A percentile compares a stretch with the other conserved stretches of the same genome.
Conservation (phyloP, 441 rosid genomes). For the Euphorbia celastroides region DNA sequence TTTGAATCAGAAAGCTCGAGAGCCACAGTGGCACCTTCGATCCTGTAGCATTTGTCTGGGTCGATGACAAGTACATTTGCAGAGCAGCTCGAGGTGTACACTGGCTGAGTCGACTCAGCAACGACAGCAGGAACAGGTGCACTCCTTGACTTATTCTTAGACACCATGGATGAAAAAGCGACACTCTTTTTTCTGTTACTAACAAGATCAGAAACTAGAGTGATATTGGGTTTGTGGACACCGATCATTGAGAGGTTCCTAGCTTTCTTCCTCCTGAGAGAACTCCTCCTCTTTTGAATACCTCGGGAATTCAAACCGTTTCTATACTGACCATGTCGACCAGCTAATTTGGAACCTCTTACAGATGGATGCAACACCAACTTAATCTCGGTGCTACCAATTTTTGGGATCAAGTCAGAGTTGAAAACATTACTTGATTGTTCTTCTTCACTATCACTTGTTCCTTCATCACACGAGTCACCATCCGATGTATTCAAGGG, state of each 20-base stretch:
- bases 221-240: constrained; percentile 45
- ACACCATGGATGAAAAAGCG: constrained; percentile 43
- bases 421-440: constrained; percentile 8
- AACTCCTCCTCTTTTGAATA: constrained; percentile 75
- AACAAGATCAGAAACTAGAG: constrained; percentile 45
- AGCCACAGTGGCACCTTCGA: constrained; percentile 47
- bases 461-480: constrained; percentile 23
- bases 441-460: constrained; percentile 21
- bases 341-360: constrained; percentile 45
- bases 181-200: constrained; percentile 48
- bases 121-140: constrained; percentile 32
- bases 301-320: constrained; percentile 51
- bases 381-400: constrained; percentile 27
- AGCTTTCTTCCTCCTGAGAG: constrained; percentile 56
- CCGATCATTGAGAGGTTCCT: constrained; percentile 44
- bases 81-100: constrained; percentile 44
- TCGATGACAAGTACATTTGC: constrained; percentile 51
- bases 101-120: constrained; percentile 26
- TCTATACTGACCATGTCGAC: constrained; percentile 41
- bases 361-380: constrained; percentile 36
- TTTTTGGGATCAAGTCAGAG: constrained; percentile 14
- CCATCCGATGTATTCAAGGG: constrained; percentile 34
- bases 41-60: constrained; percentile 69
- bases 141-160: constrained; percentile 45
- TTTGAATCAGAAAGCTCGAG: constrained; percentile 52